Percentiles rank a stretch among this genome's conserved stretches.
phyloP scores from a whole-genome alignment of 176 grass and related monocot species.

The Pharus latifolius region DNA sequence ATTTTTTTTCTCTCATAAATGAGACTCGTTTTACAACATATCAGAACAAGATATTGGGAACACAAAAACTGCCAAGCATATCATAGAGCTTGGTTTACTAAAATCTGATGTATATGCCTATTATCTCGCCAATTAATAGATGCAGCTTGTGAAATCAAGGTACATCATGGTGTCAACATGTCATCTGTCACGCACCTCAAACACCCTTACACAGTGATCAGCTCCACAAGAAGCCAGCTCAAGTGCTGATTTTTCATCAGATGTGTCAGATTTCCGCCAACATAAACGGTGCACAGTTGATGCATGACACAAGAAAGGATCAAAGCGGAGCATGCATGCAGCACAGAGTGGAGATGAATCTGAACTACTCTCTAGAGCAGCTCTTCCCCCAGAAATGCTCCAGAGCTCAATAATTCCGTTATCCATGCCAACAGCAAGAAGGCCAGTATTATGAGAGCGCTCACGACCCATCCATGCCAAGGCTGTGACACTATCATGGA shows the following conservation, averaged over 20 bases:
- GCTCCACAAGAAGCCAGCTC: constrained; percentile 87
- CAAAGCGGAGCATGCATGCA: constrained; percentile 43
- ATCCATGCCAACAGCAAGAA: constrained; percentile 80
- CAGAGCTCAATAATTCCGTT: constrained; percentile 90
- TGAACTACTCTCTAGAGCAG: background rate
- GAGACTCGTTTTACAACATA: constrained; percentile 15
- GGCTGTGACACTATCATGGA: constrained; percentile 87
- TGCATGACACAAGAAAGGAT: constrained; percentile 67
- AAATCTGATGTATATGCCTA: background rate
- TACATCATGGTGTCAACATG: background rate
- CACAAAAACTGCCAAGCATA: background rate
- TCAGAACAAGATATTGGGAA: background rate
- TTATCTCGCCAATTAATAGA: background rate
- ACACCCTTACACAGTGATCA: constrained; percentile 83
- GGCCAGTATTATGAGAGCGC: constrained; percentile 32
- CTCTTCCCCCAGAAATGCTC: constrained; percentile 39
- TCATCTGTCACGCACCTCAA: constrained; percentile 39
- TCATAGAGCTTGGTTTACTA: background rate
- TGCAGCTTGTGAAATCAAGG: background rate
- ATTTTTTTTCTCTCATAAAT: constrained; percentile 5
- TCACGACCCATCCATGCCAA: constrained; percentile 71
- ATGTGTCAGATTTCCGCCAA: constrained; percentile 33
- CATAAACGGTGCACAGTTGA: constrained; percentile 61
- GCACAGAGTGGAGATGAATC: constrained; percentile 15
- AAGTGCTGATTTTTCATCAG: constrained; percentile 21